Base-by-base conservation (phyloP, 768 basidiomycete genomes). In the Lactarius quietus region DNA sequence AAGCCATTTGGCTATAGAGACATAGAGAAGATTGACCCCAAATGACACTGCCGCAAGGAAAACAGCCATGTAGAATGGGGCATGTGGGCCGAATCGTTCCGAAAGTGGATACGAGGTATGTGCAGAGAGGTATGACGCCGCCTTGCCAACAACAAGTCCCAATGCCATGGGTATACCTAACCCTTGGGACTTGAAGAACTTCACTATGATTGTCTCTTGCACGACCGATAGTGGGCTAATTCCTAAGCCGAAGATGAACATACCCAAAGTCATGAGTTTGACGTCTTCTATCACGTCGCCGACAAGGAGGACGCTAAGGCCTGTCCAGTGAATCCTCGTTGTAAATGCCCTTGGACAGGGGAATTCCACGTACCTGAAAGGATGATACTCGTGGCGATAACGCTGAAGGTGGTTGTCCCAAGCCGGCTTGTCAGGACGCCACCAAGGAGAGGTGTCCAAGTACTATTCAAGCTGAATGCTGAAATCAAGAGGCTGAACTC, bases 151-250 rank as follows among this genome's bases (percentile, higher is more conserved):
- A 28, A 94, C 82, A 18, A 94, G 86, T 26, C 92, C 92, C n/a
- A 93, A 79, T 0, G 90, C 90, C 77, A 94, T 84, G 1, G 89
- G 88, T 9, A 87, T 78, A 1, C 89, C 92, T 1, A 93, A 78
- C 2, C 89, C 89, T 72, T 86, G 88, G 0, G 86, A 83, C 67
- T 83, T 84, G 79, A 92, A 93, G 77, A 90, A 90, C 29, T 88
- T 87, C 51, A 92, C 88, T 59, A 93, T 90, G 68, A 92, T 92
- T 7, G 88, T 88, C 74, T 93, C 92, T 76, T 90, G 92, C 1
- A 89, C 86, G 8, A 94, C 92, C 1, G 90, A 86, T 7, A 94
- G 78, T 0, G 92, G 92, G 69, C 88, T 87, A 52, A 90, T 80
- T 3, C 91, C 92, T 3, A 93, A 77, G 8, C 92, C 92, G 70